Conservation (phyloP, 257 asterid species). For the Solanum bulbocastanum region DNA sequence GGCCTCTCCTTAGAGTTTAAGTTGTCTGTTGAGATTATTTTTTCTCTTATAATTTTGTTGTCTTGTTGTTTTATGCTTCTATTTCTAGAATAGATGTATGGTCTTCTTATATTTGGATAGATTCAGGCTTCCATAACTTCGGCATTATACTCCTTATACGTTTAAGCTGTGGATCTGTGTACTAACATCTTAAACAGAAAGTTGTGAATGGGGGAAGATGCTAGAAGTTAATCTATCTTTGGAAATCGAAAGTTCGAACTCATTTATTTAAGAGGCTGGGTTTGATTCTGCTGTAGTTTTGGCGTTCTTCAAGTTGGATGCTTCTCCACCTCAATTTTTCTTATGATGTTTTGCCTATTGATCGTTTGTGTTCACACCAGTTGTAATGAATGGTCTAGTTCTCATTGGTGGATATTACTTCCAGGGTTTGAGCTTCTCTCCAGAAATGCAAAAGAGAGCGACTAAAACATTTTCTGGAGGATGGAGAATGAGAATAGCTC, state of each 20-base stretch:
- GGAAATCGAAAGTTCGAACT: neutral
- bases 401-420: constrained; percentile 3
- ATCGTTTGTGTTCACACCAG: neutral
- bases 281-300: neutral
- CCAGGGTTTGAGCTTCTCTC: constrained; percentile 92
- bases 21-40: neutral
- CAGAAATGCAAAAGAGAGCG: constrained; percentile 84
- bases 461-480: constrained; percentile 98
- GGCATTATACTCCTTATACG: neutral
- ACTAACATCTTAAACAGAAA: neutral
- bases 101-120: neutral
- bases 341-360: neutral
- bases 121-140: neutral
- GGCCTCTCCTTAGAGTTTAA: neutral
- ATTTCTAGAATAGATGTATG: neutral
- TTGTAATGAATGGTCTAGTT: neutral
- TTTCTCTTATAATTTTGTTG: neutral
- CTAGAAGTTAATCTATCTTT: neutral
- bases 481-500: constrained; percentile 98
- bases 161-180: neutral
- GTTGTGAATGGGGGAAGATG: neutral
- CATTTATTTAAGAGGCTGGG: neutral
- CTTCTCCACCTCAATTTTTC: neutral
- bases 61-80: neutral
- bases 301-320: neutral